A percentile compares a stretch with the other conserved stretches of the same genome.
These are phyloP conservation scores for Aschersonia sp. DNA, from an alignment of 2,329 filamentous ascomycete genomes.

Conservation along the genomic window DNA sequence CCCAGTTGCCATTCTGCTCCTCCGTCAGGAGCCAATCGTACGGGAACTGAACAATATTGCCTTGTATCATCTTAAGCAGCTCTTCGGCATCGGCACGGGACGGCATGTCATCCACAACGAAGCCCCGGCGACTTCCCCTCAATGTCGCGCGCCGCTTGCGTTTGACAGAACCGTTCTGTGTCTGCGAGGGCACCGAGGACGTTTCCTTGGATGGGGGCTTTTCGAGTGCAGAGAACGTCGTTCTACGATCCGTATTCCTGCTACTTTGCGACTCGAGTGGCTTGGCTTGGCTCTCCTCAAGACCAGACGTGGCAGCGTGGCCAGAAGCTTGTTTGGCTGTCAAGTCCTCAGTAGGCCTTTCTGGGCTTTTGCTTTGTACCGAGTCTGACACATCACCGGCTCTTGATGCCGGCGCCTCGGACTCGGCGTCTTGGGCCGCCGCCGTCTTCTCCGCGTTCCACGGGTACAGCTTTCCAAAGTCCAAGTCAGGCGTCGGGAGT, in stretches of 20 bases:
- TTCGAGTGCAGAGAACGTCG: slow-evolving; percentile 41
- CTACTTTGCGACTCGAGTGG: slow-evolving; percentile 20
- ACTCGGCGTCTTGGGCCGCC: slow-evolving; percentile 19
- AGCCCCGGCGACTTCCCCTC: slow-evolving; percentile 49
- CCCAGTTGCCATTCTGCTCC: slow-evolving; percentile 87
- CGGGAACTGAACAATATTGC: slow-evolving; percentile 79
- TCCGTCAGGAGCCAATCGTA: slow-evolving; percentile 92
- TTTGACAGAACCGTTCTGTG: slow-evolving; percentile 34
- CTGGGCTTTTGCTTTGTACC: slow-evolving; percentile 12
- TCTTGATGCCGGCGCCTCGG: slow-evolving; percentile 1
- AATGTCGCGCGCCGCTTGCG: slow-evolving; percentile 56
- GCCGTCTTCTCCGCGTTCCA: slow-evolving; percentile 15
- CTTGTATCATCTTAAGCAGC: slow-evolving; percentile 68
- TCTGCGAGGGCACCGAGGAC: slow-evolving; percentile 14
- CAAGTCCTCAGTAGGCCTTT: neutral
- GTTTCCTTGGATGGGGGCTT: slow-evolving; percentile 26
- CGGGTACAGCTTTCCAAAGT: slow-evolving; percentile 17
- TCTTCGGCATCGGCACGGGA: slow-evolving; percentile 65
- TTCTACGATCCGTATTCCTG: slow-evolving; percentile 31
- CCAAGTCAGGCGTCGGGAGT: slow-evolving; percentile 6
- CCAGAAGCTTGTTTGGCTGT: slow-evolving; percentile 10
- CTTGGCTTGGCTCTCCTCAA: slow-evolving; percentile 23
- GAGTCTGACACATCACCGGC: slow-evolving; percentile 22
- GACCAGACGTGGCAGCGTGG: slow-evolving; percentile 29
- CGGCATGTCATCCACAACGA: slow-evolving; percentile 62